Percentiles rank a stretch among this genome's conserved stretches.
Evolutionary conservation across 208 protist genomes (phyloP).

Genomic region (Leptomonas seymouri): DNA sequence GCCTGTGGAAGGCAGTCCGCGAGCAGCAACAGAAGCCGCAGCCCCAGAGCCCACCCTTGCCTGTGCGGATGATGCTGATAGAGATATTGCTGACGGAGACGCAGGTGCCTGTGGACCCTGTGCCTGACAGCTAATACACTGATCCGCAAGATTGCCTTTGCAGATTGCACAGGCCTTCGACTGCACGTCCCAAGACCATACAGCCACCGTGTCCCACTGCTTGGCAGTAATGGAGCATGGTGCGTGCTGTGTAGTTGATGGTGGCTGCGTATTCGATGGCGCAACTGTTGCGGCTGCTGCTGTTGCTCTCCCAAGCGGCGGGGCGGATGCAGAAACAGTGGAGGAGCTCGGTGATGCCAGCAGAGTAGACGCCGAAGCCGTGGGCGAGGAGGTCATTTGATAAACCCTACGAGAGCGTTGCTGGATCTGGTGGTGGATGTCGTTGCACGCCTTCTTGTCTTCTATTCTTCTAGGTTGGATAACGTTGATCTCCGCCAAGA

Average conservation of each 20-base stretch:
- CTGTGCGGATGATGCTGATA: neutral
- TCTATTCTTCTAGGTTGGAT: no score
- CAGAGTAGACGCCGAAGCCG: neutral
- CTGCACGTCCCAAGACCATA: slow-evolving; percentile 96
- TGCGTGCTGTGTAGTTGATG: neutral
- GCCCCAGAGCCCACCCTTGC: neutral
- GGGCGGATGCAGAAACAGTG: neutral
- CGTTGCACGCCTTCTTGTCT: no score
- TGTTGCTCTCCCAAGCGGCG: neutral
- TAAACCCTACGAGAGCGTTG: no score
- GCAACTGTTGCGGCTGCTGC: neutral
- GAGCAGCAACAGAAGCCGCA: neutral
- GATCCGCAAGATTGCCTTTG: slow-evolving; percentile 96
- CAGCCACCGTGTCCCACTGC: slow-evolving; percentile 96
- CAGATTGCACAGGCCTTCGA: slow-evolving; percentile 98
- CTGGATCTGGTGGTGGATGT: no score
- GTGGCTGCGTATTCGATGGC: no score
- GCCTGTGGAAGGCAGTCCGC: no score
- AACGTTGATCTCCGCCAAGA: no score
- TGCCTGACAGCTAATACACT: slow-evolving; percentile 97
- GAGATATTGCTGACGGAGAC: neutral
- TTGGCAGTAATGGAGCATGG: slow-evolving; percentile 72
- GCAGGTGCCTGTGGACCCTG: slow-evolving; percentile 12
- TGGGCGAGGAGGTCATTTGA: no score
- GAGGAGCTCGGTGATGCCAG: neutral